A percentile compares a stretch with the other conserved stretches of the same genome.
These are phyloP conservation scores for Phytophthora sp. DNA, from an alignment of 352 stramenopile species.

Conservation along the genomic window DNA sequence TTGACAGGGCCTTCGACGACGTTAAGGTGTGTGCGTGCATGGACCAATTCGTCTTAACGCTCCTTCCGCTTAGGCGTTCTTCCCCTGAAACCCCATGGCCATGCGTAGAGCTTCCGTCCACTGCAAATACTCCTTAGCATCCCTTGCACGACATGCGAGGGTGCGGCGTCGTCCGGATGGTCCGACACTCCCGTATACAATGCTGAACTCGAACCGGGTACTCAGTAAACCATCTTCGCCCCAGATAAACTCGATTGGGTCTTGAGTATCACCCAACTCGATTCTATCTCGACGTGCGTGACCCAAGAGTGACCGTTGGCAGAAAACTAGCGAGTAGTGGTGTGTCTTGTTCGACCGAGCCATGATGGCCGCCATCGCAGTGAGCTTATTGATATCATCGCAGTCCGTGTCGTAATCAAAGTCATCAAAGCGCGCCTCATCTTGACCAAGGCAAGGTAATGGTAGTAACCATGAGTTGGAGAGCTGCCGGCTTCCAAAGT, in stretches of 20 bases:
- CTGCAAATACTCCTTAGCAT: constrained; percentile 41
- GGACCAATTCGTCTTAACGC: constrained; percentile 16
- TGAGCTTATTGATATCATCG: constrained; percentile 34
- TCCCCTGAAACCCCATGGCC: constrained; percentile 23
- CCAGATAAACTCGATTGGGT: constrained; percentile 30
- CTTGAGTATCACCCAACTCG: constrained; percentile 25
- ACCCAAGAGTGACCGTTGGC: constrained; percentile 37
- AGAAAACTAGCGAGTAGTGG: constrained; percentile 42
- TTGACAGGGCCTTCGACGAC: constrained; percentile 32
- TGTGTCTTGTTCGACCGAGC: constrained; percentile 30
- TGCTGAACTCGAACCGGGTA: constrained; percentile 43
- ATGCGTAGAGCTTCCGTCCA: constrained; percentile 38
- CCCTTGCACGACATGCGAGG: constrained; percentile 32
- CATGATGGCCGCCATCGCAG: too few species aligned
- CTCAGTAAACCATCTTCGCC: constrained; percentile 34
- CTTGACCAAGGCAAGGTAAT: constrained; percentile 25
- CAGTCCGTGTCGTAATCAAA: constrained; percentile 31
- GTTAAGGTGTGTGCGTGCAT: constrained; percentile 18
- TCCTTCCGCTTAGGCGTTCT: constrained; percentile 21
- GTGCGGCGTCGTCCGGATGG: constrained; percentile 22
- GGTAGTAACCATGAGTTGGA: constrained; percentile 42
- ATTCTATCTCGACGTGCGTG: constrained; percentile 36
- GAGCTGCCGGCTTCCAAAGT: constrained; percentile 38
- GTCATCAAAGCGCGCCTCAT: constrained; percentile 34
- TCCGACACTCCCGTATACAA: constrained; percentile 29